These are phyloP conservation scores for Penicillium parvum DNA, from an alignment of 495 filamentous ascomycete species.

Conservation along the genomic window DNA sequence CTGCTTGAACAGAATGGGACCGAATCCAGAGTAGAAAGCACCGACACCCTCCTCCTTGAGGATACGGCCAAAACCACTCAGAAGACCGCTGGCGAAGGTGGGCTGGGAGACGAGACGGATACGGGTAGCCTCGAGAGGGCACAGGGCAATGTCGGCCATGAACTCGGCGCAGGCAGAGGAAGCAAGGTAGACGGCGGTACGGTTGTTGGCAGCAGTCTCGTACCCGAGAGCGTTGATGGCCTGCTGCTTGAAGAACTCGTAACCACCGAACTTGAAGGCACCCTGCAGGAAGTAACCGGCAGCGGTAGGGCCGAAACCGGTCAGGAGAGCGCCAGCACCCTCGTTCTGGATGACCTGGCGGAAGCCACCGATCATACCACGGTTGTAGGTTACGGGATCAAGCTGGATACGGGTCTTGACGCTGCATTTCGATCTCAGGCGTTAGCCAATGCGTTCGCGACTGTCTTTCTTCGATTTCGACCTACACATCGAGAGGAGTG, in stretches of 20 bases:
- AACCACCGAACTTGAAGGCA: slow-evolving; percentile 92
- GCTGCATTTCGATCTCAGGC: slow-evolving; percentile 40
- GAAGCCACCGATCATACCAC: slow-evolving; percentile 83
- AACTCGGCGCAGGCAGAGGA: slow-evolving; percentile 83
- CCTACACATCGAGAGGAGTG: slow-evolving; percentile 97
- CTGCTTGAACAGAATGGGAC: slow-evolving; percentile 94
- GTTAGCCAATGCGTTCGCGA: neutral
- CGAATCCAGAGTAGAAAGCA: slow-evolving; percentile 93
- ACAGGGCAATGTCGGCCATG: slow-evolving; percentile 91
- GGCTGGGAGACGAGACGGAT: slow-evolving; percentile 93
- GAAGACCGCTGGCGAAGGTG: slow-evolving; percentile 75
- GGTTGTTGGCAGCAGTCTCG: slow-evolving; percentile 79
- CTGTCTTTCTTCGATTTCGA: slow-evolving; percentile 18
- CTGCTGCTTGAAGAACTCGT: slow-evolving; percentile 95
- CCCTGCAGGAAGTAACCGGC: slow-evolving; percentile 95
- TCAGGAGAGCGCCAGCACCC: slow-evolving; percentile 84
- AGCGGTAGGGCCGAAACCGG: slow-evolving; percentile 80
- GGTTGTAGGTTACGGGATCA: slow-evolving; percentile 86
- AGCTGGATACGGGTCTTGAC: slow-evolving; percentile 96
- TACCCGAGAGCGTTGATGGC: slow-evolving; percentile 74
- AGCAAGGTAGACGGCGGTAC: slow-evolving; percentile 83
- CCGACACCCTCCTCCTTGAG: slow-evolving; percentile 76
- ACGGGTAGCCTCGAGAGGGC: slow-evolving; percentile 90
- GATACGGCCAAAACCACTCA: slow-evolving; percentile 83
- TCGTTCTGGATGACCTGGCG: slow-evolving; percentile 76